phyloP scores from a whole-genome alignment of 73 alveolate genomes.

The Symbiodinium natans region DNA sequence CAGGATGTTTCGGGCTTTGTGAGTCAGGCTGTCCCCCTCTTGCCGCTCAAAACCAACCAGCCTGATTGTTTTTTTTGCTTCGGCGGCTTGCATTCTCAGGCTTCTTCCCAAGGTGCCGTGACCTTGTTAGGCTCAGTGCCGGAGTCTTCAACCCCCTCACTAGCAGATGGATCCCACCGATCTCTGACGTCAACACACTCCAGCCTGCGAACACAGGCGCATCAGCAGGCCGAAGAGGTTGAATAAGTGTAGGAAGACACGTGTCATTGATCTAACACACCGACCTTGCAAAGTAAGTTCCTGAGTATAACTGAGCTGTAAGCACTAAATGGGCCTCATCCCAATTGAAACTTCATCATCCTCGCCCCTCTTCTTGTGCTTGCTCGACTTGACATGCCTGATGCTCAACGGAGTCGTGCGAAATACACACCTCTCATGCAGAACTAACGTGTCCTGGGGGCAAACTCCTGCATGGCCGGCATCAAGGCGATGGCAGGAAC shows the following conservation, averaged over 20 bases:
- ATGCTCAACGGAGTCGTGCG: background rate
- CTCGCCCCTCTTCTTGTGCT: constrained; percentile 2
- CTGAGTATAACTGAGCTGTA: no score
- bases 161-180: background rate
- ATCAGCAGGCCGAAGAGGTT: no score
- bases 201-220: background rate
- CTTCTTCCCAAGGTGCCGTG: background rate
- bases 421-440: background rate
- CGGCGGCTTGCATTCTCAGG: background rate
- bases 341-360: background rate
- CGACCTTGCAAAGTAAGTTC: no score
- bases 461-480: background rate
- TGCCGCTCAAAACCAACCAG: no score
- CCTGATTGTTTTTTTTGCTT: no score
- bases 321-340: no score
- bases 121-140: background rate
- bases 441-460: constrained; percentile 11
- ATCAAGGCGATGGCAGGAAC: constrained; percentile 1
- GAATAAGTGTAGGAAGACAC: no score
- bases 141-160: background rate
- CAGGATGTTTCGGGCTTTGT: no score
- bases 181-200: background rate
- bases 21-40: no score
- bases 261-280: no score
- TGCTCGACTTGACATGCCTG: background rate